Base-by-base conservation (phyloP, 75 land plant genomes). In the Ceratopteris richardii region DNA sequence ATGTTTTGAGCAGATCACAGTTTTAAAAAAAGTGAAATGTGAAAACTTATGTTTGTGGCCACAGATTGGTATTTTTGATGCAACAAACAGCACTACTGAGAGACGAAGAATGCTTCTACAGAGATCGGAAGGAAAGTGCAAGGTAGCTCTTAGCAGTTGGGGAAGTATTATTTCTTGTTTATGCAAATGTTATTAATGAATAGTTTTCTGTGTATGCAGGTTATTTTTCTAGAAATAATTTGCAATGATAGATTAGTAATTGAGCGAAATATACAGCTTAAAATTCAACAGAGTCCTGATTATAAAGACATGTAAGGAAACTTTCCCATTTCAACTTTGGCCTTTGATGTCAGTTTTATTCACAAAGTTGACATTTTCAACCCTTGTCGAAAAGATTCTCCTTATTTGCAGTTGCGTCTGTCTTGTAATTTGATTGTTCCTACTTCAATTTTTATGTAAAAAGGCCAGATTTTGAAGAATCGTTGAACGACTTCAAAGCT, bases 61-160 rank as follows among this genome's bases (percentile, higher is more conserved):
- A 36, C 62, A 95, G 99, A 90, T 95, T 43, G 99, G 99, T 57
- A 88, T 95, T 50, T 90, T 95, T 78, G 99, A 95, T 78, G 99
- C 99, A 12, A 95, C 99, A 70, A 95, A 95, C 71, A 95, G 99
- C 81, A 79, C 84, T 19, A 81, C 66, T 37, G 63, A 73, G 40
- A 77, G 99, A 16, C 67, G 99, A 31, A 95, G 86, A 62, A 75
- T 95, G 99, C 82, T 95, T 40, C 72, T 95, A 79, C 83, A 81
- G 72, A 70, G 86, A 88, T 88, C 96, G 60, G 99, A 95, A 76
- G 99, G 96, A 61, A 90, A 77, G 59, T 95, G 96, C 88, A 90
- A 90, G 99, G 99, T 86, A 19, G 7, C 37, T 33, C 37, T 33
- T 4, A 33, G 7, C 3, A 33, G 7, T 33, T 33, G 3, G 7